phyloP scores from a whole-genome alignment of 768 basidiomycete species.

The Termitomyces bulborhizus region DNA sequence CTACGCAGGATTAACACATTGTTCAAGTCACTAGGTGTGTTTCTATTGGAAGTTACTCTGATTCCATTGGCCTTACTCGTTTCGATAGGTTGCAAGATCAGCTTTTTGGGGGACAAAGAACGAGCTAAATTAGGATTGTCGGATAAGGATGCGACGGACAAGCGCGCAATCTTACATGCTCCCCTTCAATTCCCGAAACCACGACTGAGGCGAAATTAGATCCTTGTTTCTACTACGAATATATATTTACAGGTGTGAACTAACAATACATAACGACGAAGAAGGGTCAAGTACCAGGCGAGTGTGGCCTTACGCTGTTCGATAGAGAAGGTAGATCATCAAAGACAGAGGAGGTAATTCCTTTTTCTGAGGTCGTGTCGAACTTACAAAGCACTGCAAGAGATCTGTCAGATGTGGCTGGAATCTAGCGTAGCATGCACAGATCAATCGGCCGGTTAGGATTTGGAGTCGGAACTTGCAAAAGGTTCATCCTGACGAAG shows the following conservation, averaged over 20 bases:
- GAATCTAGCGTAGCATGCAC: background rate
- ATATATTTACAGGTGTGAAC: no score
- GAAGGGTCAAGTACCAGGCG: background rate
- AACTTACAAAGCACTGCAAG: background rate
- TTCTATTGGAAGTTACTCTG: background rate
- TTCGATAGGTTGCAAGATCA: constrained; percentile 63
- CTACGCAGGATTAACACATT: constrained; percentile 45
- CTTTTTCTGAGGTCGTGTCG: background rate
- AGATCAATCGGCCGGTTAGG: background rate
- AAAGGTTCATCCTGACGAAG: no score
- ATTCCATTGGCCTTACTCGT: constrained; percentile 3
- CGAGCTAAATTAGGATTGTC: constrained; percentile 66
- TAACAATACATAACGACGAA: no score
- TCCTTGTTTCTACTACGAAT: background rate
- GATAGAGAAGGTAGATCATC: background rate
- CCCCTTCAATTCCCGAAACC: constrained; percentile 83
- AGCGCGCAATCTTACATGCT: constrained; percentile 66
- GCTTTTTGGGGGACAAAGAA: constrained; percentile 50
- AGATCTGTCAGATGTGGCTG: background rate
- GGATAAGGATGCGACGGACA: constrained; percentile 52
- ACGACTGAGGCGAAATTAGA: constrained; percentile 29
- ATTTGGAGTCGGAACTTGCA: background rate
- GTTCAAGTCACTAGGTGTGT: constrained; percentile 68
- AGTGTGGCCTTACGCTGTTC: background rate
- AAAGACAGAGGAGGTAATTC: background rate